A percentile compares a stretch with the other conserved stretches of the same genome.
Evolutionary conservation across 2,329 filamentous ascomycete species (phyloP).

Genomic region (Alternaria solani): DNA sequence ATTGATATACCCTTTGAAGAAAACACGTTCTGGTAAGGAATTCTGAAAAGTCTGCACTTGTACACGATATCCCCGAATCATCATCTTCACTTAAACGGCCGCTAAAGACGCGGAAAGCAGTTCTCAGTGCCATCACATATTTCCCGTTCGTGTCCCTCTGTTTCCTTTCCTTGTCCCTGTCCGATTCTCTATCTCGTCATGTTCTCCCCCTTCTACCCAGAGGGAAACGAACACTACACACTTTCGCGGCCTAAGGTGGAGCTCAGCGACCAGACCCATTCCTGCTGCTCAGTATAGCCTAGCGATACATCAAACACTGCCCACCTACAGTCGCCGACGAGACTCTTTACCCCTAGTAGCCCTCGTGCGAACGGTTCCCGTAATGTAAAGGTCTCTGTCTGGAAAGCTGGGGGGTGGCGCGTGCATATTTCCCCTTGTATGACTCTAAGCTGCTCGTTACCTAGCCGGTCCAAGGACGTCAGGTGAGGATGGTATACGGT

Average conservation of each 20-base stretch:
- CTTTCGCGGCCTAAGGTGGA: conserved; percentile 60
- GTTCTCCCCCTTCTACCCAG: background rate
- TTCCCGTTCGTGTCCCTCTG: background rate
- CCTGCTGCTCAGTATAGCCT: conserved; percentile 64
- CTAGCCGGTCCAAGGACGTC: conserved; percentile 16
- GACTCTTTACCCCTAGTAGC: conserved; percentile 11
- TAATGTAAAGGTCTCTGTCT: background rate
- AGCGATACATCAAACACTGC: conserved; percentile 56
- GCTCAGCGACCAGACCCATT: conserved; percentile 61
- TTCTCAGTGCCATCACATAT: background rate
- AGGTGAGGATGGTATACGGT: conserved; percentile 21
- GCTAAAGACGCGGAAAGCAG: background rate
- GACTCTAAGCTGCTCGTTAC: background rate
- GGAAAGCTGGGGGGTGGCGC: conserved; percentile 9
- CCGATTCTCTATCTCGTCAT: background rate
- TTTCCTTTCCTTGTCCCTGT: background rate
- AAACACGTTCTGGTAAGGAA: background rate
- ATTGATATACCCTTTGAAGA: background rate
- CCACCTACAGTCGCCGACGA: conserved; percentile 37
- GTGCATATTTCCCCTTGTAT: conserved; percentile 13
- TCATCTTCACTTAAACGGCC: background rate
- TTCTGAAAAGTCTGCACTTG: background rate
- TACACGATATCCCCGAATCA: conserved; percentile 8
- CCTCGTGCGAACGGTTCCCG: conserved; percentile 8
- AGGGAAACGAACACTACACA: background rate